phyloP scores from a whole-genome alignment of 495 filamentous ascomycete species.

The Hypoxylon lenormandii region DNA sequence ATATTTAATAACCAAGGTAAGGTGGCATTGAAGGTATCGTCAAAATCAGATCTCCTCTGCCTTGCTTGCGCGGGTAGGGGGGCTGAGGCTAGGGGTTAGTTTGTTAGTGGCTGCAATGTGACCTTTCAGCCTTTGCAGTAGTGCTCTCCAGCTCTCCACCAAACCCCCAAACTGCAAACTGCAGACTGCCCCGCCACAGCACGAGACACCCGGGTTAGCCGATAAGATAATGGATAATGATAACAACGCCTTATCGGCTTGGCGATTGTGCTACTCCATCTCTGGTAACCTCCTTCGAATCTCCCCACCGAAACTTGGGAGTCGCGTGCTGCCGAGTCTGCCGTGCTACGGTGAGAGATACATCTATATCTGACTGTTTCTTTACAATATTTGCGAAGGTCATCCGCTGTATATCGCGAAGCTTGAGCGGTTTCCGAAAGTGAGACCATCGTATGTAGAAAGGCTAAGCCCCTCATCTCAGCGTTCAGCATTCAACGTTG shows the following conservation, averaged over 20 bases:
- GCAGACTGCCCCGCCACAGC: background rate
- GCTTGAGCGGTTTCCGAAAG: slow-evolving; percentile 8
- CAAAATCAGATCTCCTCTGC: no score
- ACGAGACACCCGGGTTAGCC: slow-evolving; percentile 23
- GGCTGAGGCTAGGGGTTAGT: no score
- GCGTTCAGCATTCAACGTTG: background rate
- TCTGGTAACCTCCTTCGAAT: slow-evolving; percentile 16
- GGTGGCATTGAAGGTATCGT: no score
- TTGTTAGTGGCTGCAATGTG: no score
- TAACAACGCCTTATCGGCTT: slow-evolving; percentile 15
- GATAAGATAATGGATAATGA: slow-evolving; percentile 46
- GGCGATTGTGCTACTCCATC: slow-evolving; percentile 31
- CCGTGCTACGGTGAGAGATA: background rate
- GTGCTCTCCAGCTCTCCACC: background rate
- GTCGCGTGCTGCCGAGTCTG: slow-evolving; percentile 31
- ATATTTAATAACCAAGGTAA: no score
- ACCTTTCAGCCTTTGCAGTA: no score
- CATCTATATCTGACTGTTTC: slow-evolving; percentile 9
- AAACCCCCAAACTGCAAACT: background rate
- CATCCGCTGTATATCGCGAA: slow-evolving; percentile 11
- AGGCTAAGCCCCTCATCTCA: slow-evolving; percentile 20
- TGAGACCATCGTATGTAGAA: background rate
- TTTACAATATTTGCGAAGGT: background rate
- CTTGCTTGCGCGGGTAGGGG: no score
- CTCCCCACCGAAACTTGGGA: slow-evolving; percentile 24